Base-by-base conservation (phyloP, 495 filamentous ascomycete species). In the Neurospora sp. region DNA sequence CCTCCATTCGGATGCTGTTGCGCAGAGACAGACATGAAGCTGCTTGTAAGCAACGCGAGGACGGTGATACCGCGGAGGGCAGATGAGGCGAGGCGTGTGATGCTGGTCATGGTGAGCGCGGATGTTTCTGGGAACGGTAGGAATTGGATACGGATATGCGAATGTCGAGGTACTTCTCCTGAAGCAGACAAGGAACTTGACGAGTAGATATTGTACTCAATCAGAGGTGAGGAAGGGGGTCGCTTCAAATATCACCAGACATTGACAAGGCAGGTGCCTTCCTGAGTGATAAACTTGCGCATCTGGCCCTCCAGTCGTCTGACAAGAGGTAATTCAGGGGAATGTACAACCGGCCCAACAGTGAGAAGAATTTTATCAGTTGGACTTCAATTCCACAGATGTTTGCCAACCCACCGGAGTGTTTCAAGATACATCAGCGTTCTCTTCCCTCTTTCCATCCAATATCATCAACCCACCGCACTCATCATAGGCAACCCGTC, bases 401-500 rank as follows among this genome's bases (percentile, higher is more conserved):
- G 53, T 35, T 35, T 65, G 27, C 1, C 53, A 6, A 27, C 9
- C 20, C 6, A 59, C 10, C 20, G 14, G 27, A 18, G 6, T 61
- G 53, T 65, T 12, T 59, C 22, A 14, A 14, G 48, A 27, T 0
- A 59, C 4, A 59, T 27, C 48, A 61, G 1, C 2, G 8, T 18
- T 3, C 27, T 65, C 12, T 9, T 0, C 53, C 12, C 5, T 35
- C 27, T 65, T 65, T 0, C 73, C 16, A 45, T 74, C 74, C n/a
- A 82, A n/a, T 1, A 86, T 84, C 40, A 79, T 74, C 73, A 85
- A 74, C 9, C 84, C 84, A 0, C 87, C 88, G 38, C 79, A 74
- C 22, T 90, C 88, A 76, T 93, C 90, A 76, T 87, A 88, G 16
- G 84, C 88, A 40, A 92, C 84, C 14, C 89, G 83, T 4, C 90